Evolutionary conservation across 2,329 filamentous ascomycete genomes (phyloP).

Genomic region (Podosphaera xanthii): DNA sequence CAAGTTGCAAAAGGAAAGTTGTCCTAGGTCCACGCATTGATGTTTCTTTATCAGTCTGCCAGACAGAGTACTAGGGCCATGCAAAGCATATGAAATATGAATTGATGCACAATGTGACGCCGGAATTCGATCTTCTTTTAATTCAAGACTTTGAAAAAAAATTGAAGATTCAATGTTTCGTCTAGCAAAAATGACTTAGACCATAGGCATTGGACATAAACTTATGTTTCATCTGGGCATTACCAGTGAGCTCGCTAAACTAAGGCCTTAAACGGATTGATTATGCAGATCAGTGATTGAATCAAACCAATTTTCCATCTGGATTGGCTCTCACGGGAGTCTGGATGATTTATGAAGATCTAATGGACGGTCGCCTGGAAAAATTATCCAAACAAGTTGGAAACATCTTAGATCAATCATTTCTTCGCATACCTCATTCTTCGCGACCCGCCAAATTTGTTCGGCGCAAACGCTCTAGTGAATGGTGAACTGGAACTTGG

Average conservation of each 20-base stretch:
- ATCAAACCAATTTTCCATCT: background rate
- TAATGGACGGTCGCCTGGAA: too few relatives aligned
- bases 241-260: background rate
- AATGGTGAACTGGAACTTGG: background rate
- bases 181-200: background rate
- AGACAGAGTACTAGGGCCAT: background rate
- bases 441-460: background rate
- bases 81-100: background rate
- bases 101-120: background rate
- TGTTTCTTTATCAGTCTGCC: background rate
- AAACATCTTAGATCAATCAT: too few relatives aligned
- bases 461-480: background rate
- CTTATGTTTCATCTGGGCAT: background rate
- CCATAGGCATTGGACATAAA: background rate
- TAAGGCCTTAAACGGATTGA: background rate
- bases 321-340: background rate
- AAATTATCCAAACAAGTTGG: too few relatives aligned
- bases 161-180: background rate
- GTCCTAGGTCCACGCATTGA: slow-evolving; percentile 9
- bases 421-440: too few relatives aligned
- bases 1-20: background rate
- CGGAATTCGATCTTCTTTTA: background rate
- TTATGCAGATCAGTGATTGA: background rate
- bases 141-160: background rate
- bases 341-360: too few relatives aligned